These are phyloP conservation scores for Pholiota conissans DNA, from an alignment of 768 basidiomycete species.

Conservation along the genomic window DNA sequence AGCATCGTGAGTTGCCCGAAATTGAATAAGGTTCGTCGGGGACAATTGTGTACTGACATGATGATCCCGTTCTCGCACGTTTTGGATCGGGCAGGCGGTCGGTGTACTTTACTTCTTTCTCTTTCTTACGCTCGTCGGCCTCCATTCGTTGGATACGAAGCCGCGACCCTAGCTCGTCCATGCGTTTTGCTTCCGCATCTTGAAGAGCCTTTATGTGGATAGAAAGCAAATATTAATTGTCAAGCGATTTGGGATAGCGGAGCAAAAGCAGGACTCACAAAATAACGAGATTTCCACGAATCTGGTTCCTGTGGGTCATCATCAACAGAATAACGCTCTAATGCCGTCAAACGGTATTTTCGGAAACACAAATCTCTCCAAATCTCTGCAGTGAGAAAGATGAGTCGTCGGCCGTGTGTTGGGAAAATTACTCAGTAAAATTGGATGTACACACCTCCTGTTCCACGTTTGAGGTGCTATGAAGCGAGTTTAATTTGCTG, in stretches of 20 bases:
- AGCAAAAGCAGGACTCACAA: slow-evolving; percentile 43
- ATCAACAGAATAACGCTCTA: slow-evolving; percentile 44
- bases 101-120: slow-evolving; percentile 74
- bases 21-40: slow-evolving; percentile 9
- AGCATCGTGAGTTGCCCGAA: slow-evolving; percentile 15
- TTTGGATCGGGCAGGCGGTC: slow-evolving; percentile 68
- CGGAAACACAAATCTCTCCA: slow-evolving; percentile 68
- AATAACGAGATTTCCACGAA: slow-evolving; percentile 71
- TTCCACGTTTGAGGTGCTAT: slow-evolving; percentile 56
- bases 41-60: slow-evolving; percentile 44
- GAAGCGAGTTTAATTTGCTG: slow-evolving; percentile 3
- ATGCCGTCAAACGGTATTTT: slow-evolving; percentile 51
- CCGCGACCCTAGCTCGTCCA: slow-evolving; percentile 62
- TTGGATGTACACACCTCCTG: slow-evolving; percentile 43
- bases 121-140: slow-evolving; percentile 74
- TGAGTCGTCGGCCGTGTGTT: neutral
- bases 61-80: slow-evolving; percentile 45
- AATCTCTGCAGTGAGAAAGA: slow-evolving; percentile 43
- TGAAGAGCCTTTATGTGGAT: slow-evolving; percentile 44
- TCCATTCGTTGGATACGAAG: slow-evolving; percentile 68
- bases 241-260: slow-evolving; percentile 1
- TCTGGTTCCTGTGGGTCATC: slow-evolving; percentile 44
- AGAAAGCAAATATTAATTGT: slow-evolving; percentile 4
- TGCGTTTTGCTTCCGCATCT: slow-evolving; percentile 58
- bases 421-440: slow-evolving; percentile 7